A percentile compares a stretch with the other conserved stretches of the same genome.
phyloP scores from a whole-genome alignment of 1,284 basidiomycete species.

The Boletellus sp. region DNA sequence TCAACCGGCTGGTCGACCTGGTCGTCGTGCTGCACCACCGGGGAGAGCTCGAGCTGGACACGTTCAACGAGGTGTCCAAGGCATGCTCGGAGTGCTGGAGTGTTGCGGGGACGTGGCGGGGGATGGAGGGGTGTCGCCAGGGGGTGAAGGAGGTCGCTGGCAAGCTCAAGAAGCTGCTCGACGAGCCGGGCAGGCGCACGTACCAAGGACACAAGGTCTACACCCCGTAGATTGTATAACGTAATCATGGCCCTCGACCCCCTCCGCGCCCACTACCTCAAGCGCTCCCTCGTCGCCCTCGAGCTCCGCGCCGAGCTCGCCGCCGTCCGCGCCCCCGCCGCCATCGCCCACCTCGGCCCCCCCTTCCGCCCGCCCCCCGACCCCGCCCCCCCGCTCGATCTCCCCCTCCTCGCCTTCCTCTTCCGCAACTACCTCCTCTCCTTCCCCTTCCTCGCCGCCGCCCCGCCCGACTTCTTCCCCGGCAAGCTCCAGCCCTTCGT shows the following conservation, averaged over 20 bases:
- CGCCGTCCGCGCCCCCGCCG: slow-evolving; percentile 61
- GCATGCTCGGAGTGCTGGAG: slow-evolving; percentile 83
- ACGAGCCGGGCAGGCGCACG: slow-evolving; percentile 58
- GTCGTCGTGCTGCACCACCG: slow-evolving; percentile 61
- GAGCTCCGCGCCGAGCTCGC: slow-evolving; percentile 81
- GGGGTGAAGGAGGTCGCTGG: slow-evolving; percentile 56
- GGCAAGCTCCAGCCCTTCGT: slow-evolving; percentile 92
- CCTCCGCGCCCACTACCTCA: slow-evolving; percentile 90
- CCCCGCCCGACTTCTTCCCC: slow-evolving; percentile 86
- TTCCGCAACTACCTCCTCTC: slow-evolving; percentile 89
- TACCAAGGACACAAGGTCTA: slow-evolving; percentile 64
- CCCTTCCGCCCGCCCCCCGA: slow-evolving; percentile 74
- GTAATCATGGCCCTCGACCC: slow-evolving; percentile 54
- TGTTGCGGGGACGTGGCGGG: slow-evolving; percentile 62
- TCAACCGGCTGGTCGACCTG: slow-evolving; percentile 65
- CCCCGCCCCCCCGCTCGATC: slow-evolving; percentile 56
- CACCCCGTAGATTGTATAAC: slow-evolving; percentile 13
- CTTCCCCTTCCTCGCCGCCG: slow-evolving; percentile 87
- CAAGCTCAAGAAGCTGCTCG: slow-evolving; percentile 61
- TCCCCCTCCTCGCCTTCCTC: slow-evolving; percentile 85
- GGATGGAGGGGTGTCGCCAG: slow-evolving; percentile 56
- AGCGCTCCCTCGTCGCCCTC: slow-evolving; percentile 88
- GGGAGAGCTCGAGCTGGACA: slow-evolving; percentile 65
- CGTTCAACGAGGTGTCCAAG: slow-evolving; percentile 64
- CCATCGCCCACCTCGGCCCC: slow-evolving; percentile 81